Base-by-base conservation (phyloP, 805 yeast species). In the Phaffomyces antillensis region DNA sequence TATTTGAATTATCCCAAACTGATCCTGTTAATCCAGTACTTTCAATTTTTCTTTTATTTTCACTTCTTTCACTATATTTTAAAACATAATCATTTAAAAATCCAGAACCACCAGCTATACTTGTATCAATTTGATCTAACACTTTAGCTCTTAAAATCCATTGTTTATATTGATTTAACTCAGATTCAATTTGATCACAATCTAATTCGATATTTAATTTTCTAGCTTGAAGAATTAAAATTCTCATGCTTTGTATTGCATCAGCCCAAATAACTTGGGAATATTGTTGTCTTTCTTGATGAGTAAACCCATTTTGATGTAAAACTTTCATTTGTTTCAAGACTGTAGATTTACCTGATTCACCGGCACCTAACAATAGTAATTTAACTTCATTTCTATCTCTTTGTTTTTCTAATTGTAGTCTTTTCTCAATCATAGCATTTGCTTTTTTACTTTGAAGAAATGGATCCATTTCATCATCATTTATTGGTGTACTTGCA, bases 191-290 rank as follows among this genome's bases (percentile, higher is more conserved):
- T 36, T 67, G 60, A 57, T 86, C 95, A 56, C 89, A 81, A 42
- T 79, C 83, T 45, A 88, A 65, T 1, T 69, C 68, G 28, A 86
- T 81, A 1, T 78, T 79, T 48, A 83, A 54, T 55, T 73, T 77
- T 34, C 88, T 65, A 0, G 95, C 90, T 56, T 86, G 87, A n/a
- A 81, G 70, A 26, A 91, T 77, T 43, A 90, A 66, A 23, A 74
- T 73, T 59, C 84, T 81, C 93, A 90, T 88, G 34, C 87, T 76
- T 52, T 86, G 88, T 41, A 90, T 79, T 1, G 93, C 78, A 64
- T 91, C 97, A 13, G 85, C 85, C 96, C 97, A 93, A 20, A 93
- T 87, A 17, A 91, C 86, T 53, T 88, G 89, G 3, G 85, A 63
- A 62, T 89, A 93, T 60, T 86, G 90, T 37, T 71, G 56, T 43